Evolutionary conservation across 2,329 filamentous ascomycete species (phyloP).

Genomic region (Epichloe hybrida): DNA sequence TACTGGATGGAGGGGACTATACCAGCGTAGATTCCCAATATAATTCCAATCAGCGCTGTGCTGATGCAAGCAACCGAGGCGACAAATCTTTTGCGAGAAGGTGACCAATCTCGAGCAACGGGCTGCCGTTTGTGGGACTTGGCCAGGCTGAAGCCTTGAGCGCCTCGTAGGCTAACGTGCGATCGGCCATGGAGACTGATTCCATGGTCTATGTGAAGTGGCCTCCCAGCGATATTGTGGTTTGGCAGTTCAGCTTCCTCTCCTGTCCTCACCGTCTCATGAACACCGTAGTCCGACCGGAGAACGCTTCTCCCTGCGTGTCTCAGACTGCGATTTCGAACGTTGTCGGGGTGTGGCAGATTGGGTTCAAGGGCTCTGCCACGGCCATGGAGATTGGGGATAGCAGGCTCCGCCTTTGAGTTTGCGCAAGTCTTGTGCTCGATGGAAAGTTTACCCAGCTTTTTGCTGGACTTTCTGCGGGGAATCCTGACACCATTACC

Average conservation of each 20-base stretch:
- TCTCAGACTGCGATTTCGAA: not conserved
- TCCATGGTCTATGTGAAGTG: constrained; percentile 16
- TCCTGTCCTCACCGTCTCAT: constrained; percentile 6
- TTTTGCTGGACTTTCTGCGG: constrained; percentile 8
- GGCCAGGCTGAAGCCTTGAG: constrained; percentile 36
- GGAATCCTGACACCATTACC: constrained; percentile 4
- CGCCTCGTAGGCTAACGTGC: constrained; percentile 39
- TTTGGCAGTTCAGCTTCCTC: constrained; percentile 13
- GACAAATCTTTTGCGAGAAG: constrained; percentile 51
- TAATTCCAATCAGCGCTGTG: constrained; percentile 55
- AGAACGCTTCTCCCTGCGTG: not conserved
- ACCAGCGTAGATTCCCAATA: constrained; percentile 65
- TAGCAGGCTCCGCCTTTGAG: too few relatives aligned
- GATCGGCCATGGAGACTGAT: constrained; percentile 36
- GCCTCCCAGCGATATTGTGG: constrained; percentile 13
- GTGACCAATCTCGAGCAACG: constrained; percentile 60
- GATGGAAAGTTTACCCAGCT: not conserved
- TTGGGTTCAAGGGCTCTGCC: not conserved
- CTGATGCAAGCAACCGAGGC: constrained; percentile 59
- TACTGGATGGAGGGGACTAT: constrained; percentile 71
- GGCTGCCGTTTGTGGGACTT: constrained; percentile 46
- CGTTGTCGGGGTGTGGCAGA: not conserved
- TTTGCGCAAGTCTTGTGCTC: not conserved
- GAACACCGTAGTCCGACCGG: not conserved
- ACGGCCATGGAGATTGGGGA: not conserved